Conservation (phyloP, 1,139 yeast species). For the Geotrichum fermentans region DNA sequence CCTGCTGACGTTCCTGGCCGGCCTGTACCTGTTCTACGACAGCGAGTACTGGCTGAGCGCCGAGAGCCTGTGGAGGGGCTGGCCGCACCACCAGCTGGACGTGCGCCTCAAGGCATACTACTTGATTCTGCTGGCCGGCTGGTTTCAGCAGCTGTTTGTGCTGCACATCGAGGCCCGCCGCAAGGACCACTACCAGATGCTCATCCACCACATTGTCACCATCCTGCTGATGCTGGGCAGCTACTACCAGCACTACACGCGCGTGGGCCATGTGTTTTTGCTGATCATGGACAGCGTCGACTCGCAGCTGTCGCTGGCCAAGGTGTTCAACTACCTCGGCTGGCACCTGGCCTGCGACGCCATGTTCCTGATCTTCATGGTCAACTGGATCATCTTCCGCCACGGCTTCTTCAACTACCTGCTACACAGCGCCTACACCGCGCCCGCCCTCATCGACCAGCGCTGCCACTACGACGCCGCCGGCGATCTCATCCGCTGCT, state of each 20-base stretch:
- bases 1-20: conserved; percentile 51
- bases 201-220: conserved; percentile 82
- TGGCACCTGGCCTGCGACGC: conserved; percentile 56
- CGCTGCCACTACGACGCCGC: conserved; percentile 30
- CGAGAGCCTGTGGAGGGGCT: conserved; percentile 58
- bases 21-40: conserved; percentile 52
- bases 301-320: conserved; percentile 64
- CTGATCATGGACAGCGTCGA: conserved; percentile 83
- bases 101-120: conserved; percentile 62
- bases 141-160: conserved; percentile 78
- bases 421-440: conserved; percentile 40
- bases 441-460: conserved; percentile 27
- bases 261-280: conserved; percentile 75
- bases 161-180: conserved; percentile 72
- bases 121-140: conserved; percentile 63
- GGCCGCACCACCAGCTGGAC: conserved; percentile 61
- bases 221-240: conserved; percentile 64
- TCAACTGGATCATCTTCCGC: conserved; percentile 66
- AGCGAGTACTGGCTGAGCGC: conserved; percentile 59
- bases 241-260: conserved; percentile 64
- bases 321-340: conserved; percentile 71
- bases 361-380: conserved; percentile 61
- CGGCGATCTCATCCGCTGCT: conserved; percentile 46
- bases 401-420: conserved; percentile 72
- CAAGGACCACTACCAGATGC: conserved; percentile 83